Evolutionary conservation across 371 early-diverging fungal species (phyloP).

Genomic region (Mortierella sp.): DNA sequence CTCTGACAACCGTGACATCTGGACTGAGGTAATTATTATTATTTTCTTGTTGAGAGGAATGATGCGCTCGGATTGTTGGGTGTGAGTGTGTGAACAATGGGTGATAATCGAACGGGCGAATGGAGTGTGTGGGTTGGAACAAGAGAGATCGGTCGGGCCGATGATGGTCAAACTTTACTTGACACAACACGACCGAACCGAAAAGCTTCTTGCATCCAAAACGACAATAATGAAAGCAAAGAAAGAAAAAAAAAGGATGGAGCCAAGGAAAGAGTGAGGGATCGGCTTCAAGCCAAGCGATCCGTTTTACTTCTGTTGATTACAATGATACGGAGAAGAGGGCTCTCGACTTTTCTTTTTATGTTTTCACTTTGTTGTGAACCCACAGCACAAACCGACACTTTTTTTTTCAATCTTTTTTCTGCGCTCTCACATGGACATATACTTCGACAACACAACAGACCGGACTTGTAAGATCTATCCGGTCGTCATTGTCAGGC

Average conservation of each 20-base stretch:
- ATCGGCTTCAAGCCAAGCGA: slow-evolving; percentile 20
- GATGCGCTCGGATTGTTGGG: neutral
- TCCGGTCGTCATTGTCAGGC: neutral
- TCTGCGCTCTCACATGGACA: slow-evolving; percentile 26
- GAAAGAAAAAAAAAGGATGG: neutral
- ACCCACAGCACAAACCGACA: slow-evolving; percentile 24
- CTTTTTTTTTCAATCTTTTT: neutral
- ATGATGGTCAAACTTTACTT: neutral
- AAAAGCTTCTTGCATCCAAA: neutral
- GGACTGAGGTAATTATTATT: slow-evolving; percentile 85
- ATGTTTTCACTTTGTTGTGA: slow-evolving; percentile 25
- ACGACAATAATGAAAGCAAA: neutral
- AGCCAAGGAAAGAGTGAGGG: neutral
- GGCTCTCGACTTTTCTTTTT: slow-evolving; percentile 8
- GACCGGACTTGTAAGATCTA: neutral
- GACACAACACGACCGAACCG: neutral
- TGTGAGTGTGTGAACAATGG: neutral
- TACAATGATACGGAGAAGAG: slow-evolving; percentile 4
- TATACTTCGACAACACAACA: neutral
- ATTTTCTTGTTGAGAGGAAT: neutral
- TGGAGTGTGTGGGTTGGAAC: neutral
- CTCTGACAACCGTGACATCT: slow-evolving; percentile 92
- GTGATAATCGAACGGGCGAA: neutral
- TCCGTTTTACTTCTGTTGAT: slow-evolving; percentile 5
- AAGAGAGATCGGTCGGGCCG: slow-evolving; percentile 11